Conservation (phyloP, 2,329 filamentous ascomycete genomes). For the Camillea tinctor region DNA sequence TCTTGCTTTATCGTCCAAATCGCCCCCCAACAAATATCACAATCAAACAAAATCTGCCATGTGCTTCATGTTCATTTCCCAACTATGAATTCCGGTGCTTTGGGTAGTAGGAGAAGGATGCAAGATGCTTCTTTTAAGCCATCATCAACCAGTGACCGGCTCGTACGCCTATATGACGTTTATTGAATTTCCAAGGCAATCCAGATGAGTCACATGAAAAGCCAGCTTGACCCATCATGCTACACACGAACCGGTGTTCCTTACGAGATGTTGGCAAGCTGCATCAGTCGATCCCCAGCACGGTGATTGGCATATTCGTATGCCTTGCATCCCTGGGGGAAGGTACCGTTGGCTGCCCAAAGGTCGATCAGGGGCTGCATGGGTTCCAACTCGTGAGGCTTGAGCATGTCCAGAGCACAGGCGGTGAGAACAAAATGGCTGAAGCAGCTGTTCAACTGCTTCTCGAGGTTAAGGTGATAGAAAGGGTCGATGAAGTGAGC, state of each 20-base stretch:
- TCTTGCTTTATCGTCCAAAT: background rate
- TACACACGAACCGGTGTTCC: conserved; percentile 1
- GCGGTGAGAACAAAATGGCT: conserved; percentile 80
- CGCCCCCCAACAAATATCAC: background rate
- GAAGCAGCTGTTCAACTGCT: conserved; percentile 84
- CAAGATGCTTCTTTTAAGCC: background rate
- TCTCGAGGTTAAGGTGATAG: conserved; percentile 77
- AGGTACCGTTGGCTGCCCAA: conserved; percentile 84
- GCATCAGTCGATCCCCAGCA: conserved; percentile 58
- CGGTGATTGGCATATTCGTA: conserved; percentile 64
- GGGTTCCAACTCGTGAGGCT: conserved; percentile 86
- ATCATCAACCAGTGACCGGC: background rate
- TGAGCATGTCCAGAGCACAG: conserved; percentile 79
- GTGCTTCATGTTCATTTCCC: background rate
- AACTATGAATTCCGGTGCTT: background rate
- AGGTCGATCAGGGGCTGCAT: conserved; percentile 94
- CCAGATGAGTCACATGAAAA: background rate
- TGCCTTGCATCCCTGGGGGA: conserved; percentile 72
- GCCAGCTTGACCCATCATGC: background rate
- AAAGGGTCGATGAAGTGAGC: conserved; percentile 86
- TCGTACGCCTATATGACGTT: background rate
- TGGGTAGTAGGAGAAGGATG: background rate
- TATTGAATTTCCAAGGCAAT: background rate
- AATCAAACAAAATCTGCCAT: background rate
- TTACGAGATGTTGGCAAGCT: conserved; percentile 37